A percentile compares a stretch with the other conserved stretches of the same genome.
Conservation (phyloP, 768 basidiomycete genomes). For the Dacryopinax spathularia region DNA sequence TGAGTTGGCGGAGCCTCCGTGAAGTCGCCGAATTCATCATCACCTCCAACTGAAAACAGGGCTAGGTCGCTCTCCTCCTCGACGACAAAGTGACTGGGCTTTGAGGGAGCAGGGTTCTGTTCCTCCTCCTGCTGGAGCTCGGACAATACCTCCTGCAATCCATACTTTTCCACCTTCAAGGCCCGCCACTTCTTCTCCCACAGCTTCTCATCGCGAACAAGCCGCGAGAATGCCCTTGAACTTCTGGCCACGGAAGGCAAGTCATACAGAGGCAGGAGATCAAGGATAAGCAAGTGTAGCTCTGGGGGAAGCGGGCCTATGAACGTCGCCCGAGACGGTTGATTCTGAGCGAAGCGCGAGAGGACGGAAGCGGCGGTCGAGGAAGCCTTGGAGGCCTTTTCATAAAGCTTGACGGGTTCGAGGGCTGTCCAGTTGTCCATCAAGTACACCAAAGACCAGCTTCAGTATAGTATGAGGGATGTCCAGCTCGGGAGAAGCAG, state of each 20-base stretch:
- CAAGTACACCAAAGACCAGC: background rate
- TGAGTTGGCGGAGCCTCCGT: slow-evolving; percentile 29
- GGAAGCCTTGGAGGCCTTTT: slow-evolving; percentile 23
- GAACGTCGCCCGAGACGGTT: slow-evolving; percentile 20
- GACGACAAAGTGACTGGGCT: background rate
- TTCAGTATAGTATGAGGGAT: background rate
- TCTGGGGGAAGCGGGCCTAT: slow-evolving; percentile 71
- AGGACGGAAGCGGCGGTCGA: slow-evolving; percentile 18
- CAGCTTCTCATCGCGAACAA: slow-evolving; percentile 55
- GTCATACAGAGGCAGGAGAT: slow-evolving; percentile 64
- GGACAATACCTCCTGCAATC: slow-evolving; percentile 39
- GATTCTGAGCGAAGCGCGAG: slow-evolving; percentile 10
- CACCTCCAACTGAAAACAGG: slow-evolving; percentile 16
- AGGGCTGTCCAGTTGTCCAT: slow-evolving; percentile 85
- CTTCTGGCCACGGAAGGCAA: slow-evolving; percentile 58
- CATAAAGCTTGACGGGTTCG: slow-evolving; percentile 30
- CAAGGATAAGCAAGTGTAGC: slow-evolving; percentile 59
- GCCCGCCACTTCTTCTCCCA: slow-evolving; percentile 66
- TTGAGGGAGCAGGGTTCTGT: background rate
- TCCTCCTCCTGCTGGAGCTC: slow-evolving; percentile 29
- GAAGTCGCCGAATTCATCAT: slow-evolving; percentile 88
- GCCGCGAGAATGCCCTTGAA: slow-evolving; percentile 45
- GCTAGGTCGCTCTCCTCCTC: slow-evolving; percentile 3
- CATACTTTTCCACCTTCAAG: slow-evolving; percentile 37
- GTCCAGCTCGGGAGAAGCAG: background rate